Percentiles rank a stretch among this genome's conserved stretches.
Evolutionary conservation across 768 basidiomycete species (phyloP).

Genomic region (Macrolepiota dolichaula): DNA sequence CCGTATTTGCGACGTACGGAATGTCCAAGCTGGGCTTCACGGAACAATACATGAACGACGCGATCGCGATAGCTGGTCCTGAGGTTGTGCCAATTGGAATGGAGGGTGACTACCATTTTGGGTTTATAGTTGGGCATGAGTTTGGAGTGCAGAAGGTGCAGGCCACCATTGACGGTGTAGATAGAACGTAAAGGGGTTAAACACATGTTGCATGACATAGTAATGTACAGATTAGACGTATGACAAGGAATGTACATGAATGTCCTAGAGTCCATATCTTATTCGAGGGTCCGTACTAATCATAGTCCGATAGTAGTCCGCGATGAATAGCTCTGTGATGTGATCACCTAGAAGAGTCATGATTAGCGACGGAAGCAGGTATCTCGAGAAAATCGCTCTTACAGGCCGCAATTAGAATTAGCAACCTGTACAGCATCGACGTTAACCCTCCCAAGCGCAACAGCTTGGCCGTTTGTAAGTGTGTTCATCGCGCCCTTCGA

Average conservation of each 20-base stretch:
- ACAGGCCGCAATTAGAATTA: slow-evolving; percentile 49
- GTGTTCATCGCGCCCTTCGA: slow-evolving; percentile 50
- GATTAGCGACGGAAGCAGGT: not conserved
- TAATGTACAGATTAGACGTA: not conserved
- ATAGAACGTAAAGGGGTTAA: not conserved
- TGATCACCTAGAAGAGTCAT: not conserved
- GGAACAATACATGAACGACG: slow-evolving; percentile 58
- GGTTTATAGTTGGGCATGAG: slow-evolving; percentile 45
- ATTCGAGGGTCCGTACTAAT: not conserved
- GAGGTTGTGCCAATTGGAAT: slow-evolving; percentile 31
- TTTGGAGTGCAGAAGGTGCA: slow-evolving; percentile 33
- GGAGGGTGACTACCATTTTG: slow-evolving; percentile 40
- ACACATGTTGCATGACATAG: not conserved
- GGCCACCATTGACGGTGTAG: not conserved
- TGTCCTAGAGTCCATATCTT: not conserved
- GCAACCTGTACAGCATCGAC: slow-evolving; percentile 41
- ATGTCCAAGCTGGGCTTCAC: slow-evolving; percentile 56
- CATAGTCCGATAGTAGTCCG: not conserved
- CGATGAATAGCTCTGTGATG: not conserved
- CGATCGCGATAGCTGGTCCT: slow-evolving; percentile 32
- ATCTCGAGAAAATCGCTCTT: slow-evolving; percentile 1
- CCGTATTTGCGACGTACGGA: slow-evolving; percentile 41
- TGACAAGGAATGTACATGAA: not conserved
- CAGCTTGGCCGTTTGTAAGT: slow-evolving; percentile 46
- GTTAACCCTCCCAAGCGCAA: slow-evolving; percentile 42